These are phyloP conservation scores for Sporothrix protearum DNA, from an alignment of 2,329 filamentous ascomycete genomes.

Conservation along the genomic window DNA sequence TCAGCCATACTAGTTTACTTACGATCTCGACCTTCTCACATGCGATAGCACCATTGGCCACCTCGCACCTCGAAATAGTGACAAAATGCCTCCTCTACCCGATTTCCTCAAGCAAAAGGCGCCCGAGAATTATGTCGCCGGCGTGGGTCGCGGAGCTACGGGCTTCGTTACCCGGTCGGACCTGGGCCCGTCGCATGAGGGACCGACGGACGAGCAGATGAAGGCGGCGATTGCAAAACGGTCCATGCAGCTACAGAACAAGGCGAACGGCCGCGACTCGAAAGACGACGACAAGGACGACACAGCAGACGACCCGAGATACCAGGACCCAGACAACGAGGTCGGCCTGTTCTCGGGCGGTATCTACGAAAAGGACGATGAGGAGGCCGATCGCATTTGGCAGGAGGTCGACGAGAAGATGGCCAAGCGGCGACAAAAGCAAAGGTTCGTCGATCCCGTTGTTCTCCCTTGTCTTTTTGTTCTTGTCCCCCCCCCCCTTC, in stretches of 20 bases:
- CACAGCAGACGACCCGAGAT: slow-evolving; percentile 62
- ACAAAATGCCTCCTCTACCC: slow-evolving; percentile 53
- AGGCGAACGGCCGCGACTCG: slow-evolving; percentile 56
- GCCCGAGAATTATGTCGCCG: slow-evolving; percentile 87
- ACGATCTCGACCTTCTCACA: too few relatives aligned
- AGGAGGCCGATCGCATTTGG: slow-evolving; percentile 95
- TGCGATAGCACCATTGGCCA: too few relatives aligned
- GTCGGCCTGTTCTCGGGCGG: slow-evolving; percentile 92
- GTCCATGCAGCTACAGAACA: slow-evolving; percentile 66
- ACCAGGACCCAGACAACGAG: slow-evolving; percentile 96
- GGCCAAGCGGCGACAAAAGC: slow-evolving; percentile 78
- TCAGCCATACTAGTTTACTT: too few relatives aligned
- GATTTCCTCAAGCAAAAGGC: slow-evolving; percentile 87
- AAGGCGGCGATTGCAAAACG: slow-evolving; percentile 95
- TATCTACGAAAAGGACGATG: slow-evolving; percentile 94
- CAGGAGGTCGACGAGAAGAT: slow-evolving; percentile 95
- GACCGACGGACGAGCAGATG: slow-evolving; percentile 95
- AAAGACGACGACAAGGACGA: slow-evolving; percentile 63
- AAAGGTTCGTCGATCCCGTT: slow-evolving; percentile 71
- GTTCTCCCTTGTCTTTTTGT: background rate
- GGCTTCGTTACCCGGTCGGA: slow-evolving; percentile 98
- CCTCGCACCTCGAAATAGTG: background rate
- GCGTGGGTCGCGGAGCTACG: slow-evolving; percentile 94
- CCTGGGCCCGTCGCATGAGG: slow-evolving; percentile 89
- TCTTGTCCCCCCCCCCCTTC: slow-evolving; percentile 20